Conservation (phyloP, 2,329 filamentous ascomycete species). For the Fusarium bactridioides region DNA sequence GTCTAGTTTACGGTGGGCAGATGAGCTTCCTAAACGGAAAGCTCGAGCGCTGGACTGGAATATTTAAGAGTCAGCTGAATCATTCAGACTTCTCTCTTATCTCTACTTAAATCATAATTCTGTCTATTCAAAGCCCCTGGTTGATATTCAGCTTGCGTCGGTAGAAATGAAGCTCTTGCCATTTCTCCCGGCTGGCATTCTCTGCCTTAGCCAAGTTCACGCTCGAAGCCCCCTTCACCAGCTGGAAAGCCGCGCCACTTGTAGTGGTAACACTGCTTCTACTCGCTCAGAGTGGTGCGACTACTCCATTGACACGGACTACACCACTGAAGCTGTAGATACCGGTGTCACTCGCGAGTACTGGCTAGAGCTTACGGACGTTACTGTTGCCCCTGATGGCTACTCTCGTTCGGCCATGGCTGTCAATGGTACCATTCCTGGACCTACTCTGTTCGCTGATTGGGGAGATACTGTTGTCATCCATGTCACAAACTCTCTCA, state of each 20-base stretch:
- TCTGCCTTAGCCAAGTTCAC: not conserved
- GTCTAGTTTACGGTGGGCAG: not conserved
- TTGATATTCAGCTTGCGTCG: not conserved
- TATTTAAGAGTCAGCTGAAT: not conserved
- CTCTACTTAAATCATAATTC: accelerated
- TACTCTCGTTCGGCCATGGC: slow-evolving; percentile 51
- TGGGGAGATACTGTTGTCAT: slow-evolving; percentile 60
- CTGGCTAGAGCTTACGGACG: slow-evolving; percentile 53
- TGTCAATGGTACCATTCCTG: slow-evolving; percentile 66
- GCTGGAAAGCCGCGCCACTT: not conserved
- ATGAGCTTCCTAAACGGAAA: not conserved
- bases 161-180: not conserved
- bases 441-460: slow-evolving; percentile 63
- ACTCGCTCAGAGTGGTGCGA: slow-evolving; percentile 52
- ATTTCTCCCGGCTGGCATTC: not conserved
- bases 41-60: not conserved
- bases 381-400: slow-evolving; percentile 56
- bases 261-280: not conserved
- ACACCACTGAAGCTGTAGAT: slow-evolving; percentile 49
- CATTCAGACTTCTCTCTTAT: accelerated
- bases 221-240: too few species aligned
- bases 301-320: slow-evolving; percentile 58
- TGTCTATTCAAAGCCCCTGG: not conserved
- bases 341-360: slow-evolving; percentile 62
- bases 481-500: slow-evolving; percentile 60